phyloP scores from a whole-genome alignment of 257 asterid species.

The Nicotiana undulata region DNA sequence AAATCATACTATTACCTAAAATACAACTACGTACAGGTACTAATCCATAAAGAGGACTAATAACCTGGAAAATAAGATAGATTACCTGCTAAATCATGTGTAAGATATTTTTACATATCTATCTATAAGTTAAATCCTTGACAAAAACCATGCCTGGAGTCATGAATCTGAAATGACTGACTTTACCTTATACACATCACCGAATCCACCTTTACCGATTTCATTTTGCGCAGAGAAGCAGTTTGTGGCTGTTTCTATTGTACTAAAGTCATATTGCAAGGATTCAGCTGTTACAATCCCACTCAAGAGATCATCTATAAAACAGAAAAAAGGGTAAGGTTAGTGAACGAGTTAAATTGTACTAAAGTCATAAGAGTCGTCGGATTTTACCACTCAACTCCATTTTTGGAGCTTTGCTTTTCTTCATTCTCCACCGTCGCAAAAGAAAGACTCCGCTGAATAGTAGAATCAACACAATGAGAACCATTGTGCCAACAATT shows the following conservation, averaged over 20 bases:
- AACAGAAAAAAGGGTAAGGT: neutral
- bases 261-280: neutral
- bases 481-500: too few relatives aligned
- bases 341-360: neutral
- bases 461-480: neutral
- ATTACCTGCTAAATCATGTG: too few relatives aligned
- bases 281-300: neutral
- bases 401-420: neutral
- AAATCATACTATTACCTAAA: too few relatives aligned
- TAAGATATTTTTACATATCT: too few relatives aligned
- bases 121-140: neutral
- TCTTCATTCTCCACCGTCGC: neutral
- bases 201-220: constrained; percentile 9
- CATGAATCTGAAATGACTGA: too few relatives aligned
- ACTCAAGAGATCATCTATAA: neutral
- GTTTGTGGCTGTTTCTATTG: neutral
- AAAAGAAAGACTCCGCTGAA: neutral
- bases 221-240: neutral
- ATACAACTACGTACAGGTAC: too few relatives aligned
- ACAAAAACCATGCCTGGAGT: neutral
- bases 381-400: neutral
- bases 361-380: neutral
- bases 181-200: constrained; percentile 7
- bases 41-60: too few relatives aligned
- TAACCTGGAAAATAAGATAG: too few relatives aligned